Conservation (phyloP, 176 grass and related monocot genomes). For the Ensete ventricosum region DNA sequence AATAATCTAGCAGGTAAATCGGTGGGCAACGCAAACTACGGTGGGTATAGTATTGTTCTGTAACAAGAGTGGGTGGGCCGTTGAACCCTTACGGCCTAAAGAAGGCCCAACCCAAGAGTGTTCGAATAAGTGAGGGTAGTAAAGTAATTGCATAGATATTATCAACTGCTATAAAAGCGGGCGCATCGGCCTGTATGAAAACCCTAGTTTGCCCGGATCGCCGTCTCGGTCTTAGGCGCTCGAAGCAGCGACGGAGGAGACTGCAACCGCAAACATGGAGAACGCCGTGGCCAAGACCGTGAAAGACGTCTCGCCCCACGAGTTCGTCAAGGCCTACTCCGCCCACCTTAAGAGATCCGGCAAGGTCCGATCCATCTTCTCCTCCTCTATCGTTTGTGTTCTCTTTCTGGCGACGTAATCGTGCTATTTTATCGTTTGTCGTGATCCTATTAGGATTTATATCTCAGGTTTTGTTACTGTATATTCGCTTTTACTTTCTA, state of each 20-base stretch:
- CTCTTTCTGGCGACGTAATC: background rate
- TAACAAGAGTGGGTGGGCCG: too few species aligned
- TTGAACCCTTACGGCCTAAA: too few species aligned
- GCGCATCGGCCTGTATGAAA: background rate
- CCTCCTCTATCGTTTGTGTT: background rate
- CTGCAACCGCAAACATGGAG: background rate
- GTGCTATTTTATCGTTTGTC: background rate
- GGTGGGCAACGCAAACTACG: fast-evolving
- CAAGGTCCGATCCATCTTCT: background rate
- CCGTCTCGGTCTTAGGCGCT: background rate
- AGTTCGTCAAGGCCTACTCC: slow-evolving; percentile 12
- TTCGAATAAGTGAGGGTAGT: too few species aligned
- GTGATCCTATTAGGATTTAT: background rate
- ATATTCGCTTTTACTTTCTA: too few species aligned
- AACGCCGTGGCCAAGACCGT: background rate
- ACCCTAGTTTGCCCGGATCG: background rate
- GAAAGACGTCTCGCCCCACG: slow-evolving; percentile 7
- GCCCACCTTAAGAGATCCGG: slow-evolving; percentile 10
- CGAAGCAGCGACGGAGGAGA: background rate
- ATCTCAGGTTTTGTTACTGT: too few species aligned
- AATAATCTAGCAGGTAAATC: too few species aligned
- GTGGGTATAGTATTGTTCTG: too few species aligned
- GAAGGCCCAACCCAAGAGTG: too few species aligned
- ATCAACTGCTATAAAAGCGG: too few species aligned
- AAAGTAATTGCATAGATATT: too few species aligned